Evolutionary conservation across 179 eudicot genomes (phyloP).

Genomic region (Corrigiola litoralis): DNA sequence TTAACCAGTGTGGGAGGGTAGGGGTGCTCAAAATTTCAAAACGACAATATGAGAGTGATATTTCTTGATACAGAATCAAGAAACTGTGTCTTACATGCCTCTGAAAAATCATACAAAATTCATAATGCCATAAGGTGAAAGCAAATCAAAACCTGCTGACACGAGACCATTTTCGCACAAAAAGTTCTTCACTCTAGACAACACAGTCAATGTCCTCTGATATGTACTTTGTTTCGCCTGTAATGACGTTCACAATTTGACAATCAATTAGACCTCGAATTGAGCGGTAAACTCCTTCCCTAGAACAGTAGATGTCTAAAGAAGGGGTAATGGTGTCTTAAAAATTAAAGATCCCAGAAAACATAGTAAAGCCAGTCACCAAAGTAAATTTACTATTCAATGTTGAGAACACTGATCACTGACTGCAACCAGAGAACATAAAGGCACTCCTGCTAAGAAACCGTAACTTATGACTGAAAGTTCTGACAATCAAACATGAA

Average conservation of each 20-base stretch:
- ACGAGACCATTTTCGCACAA: conserved; percentile 35
- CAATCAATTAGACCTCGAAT: background rate
- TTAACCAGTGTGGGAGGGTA: background rate
- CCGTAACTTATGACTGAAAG: too few species aligned
- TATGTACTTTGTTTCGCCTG: conserved; percentile 66
- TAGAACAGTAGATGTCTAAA: background rate
- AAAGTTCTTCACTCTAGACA: conserved; percentile 60
- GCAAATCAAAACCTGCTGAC: conserved; percentile 32
- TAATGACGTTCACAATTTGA: conserved; percentile 1
- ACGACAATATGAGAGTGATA: background rate
- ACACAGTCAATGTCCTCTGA: conserved; percentile 76
- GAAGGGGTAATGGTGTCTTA: background rate
- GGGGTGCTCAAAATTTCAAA: background rate
- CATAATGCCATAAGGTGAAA: background rate
- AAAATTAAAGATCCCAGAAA: background rate
- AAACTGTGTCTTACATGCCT: background rate
- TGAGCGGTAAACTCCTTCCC: background rate
- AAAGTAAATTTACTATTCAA: background rate
- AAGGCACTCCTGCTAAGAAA: background rate
- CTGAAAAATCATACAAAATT: background rate
- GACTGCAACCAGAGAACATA: background rate
- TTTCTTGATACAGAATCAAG: background rate
- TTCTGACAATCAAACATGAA: background rate
- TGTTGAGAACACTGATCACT: background rate
- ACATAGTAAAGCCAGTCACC: background rate